These are phyloP conservation scores for Ogataea philodendri DNA, from an alignment of 805 yeast species.

Conservation along the genomic window DNA sequence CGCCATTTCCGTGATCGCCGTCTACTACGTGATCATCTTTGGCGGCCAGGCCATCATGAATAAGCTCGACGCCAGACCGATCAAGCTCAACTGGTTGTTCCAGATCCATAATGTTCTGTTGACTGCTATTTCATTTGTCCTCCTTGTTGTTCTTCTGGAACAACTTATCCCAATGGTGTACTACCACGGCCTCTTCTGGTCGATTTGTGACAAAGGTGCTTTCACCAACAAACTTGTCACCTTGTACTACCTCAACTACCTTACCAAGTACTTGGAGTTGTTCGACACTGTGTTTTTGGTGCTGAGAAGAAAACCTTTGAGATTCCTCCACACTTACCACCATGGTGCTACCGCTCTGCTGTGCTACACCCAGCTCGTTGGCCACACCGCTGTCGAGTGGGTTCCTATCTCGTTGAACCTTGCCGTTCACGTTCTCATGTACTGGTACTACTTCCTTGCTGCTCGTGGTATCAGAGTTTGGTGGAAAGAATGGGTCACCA, in stretches of 20 bases:
- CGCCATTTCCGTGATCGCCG: conserved; percentile 48
- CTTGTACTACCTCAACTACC: conserved; percentile 85
- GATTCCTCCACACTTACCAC: conserved; percentile 93
- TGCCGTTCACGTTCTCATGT: conserved; percentile 94
- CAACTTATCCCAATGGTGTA: conserved; percentile 79
- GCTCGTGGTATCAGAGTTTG: conserved; percentile 93
- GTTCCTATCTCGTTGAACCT: conserved; percentile 87
- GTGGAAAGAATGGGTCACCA: conserved; percentile 99
- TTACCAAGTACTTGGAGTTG: conserved; percentile 86
- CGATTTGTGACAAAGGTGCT: conserved; percentile 74
- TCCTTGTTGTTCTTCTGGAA: conserved; percentile 73
- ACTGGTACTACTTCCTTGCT: conserved; percentile 92
- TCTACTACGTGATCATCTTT: conserved; percentile 79
- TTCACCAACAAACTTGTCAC: conserved; percentile 84
- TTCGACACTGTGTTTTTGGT: conserved; percentile 90
- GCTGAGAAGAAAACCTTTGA: conserved; percentile 84
- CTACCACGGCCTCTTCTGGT: conserved; percentile 74
- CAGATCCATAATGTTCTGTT: conserved; percentile 81
- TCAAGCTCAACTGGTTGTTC: conserved; percentile 72
- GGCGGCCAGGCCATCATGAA: conserved; percentile 74
- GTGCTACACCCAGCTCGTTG: conserved; percentile 90
- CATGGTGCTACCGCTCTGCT: conserved; percentile 97
- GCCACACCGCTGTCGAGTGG: conserved; percentile 91
- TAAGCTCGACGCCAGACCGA: conserved; percentile 52
- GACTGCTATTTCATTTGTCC: conserved; percentile 62